Conservation (phyloP, 495 filamentous ascomycete genomes). For the Aspergillus heteromorphus region DNA sequence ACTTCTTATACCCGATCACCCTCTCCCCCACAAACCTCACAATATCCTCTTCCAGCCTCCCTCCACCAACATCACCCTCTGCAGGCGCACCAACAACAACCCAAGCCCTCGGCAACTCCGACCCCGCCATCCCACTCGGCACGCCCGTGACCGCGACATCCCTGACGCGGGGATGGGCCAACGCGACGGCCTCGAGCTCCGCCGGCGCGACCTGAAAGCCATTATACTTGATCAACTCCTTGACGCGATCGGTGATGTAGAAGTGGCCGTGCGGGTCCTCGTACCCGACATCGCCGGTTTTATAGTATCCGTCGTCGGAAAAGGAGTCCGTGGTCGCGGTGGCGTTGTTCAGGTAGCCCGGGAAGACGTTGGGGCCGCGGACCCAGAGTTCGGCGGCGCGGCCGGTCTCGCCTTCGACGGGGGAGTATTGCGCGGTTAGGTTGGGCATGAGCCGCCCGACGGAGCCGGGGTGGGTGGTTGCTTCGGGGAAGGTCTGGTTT, state of each 20-base stretch:
- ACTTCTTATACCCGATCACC: conserved; percentile 58
- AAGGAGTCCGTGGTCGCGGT: conserved; percentile 35
- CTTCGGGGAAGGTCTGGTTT: conserved; percentile 53
- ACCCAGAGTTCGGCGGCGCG: conserved; percentile 48
- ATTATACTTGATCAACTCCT: conserved; percentile 38
- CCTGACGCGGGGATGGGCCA: conserved; percentile 18
- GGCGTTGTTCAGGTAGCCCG: conserved; percentile 51
- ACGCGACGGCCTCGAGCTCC: conserved; percentile 26
- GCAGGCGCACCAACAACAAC: conserved; percentile 44
- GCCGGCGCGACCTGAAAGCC: conserved; percentile 28
- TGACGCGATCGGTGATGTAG: conserved; percentile 31
- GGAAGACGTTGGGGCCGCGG: conserved; percentile 52
- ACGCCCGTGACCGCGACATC: conserved; percentile 36
- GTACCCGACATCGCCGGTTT: conserved; percentile 52
- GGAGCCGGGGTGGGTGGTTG: conserved; percentile 55
- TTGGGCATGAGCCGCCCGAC: conserved; percentile 71
- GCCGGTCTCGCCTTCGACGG: conserved; percentile 33
- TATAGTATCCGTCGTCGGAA: conserved; percentile 36
- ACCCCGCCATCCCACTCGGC: conserved; percentile 52
- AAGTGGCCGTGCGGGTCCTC: conserved; percentile 31
- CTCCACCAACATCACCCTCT: conserved; percentile 21
- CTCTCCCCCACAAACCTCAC: conserved; percentile 44
- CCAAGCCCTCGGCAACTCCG: conserved; percentile 73
- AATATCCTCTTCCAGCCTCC: conserved; percentile 50
- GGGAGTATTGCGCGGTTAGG: conserved; percentile 65